Evolutionary conservation across 805 yeast species (phyloP).

Genomic region (Yarrowia yakushimensis): DNA sequence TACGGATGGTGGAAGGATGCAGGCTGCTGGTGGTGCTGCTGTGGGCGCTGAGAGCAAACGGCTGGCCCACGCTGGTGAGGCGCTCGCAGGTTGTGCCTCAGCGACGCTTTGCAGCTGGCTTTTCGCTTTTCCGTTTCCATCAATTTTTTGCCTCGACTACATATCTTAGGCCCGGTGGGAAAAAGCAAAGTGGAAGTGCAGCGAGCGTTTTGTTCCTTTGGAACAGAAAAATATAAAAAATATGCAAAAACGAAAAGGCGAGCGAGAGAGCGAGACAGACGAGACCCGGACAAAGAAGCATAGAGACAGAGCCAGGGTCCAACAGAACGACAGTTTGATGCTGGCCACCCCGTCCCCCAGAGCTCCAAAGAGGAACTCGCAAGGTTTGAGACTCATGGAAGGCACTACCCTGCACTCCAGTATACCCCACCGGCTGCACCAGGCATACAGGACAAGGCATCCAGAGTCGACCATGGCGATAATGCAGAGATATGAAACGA

Average conservation of each 20-base stretch:
- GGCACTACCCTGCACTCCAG: too few species aligned
- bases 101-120: background rate
- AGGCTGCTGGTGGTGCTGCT: background rate
- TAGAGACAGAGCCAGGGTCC: background rate
- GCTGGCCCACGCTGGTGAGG: background rate
- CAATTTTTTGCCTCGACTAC: background rate
- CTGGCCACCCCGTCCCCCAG: too few species aligned
- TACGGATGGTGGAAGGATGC: background rate
- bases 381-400: too few species aligned
- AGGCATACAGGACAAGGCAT: background rate
- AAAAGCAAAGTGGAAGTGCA: background rate
- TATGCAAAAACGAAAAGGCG: background rate
- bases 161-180: background rate
- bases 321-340: background rate
- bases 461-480: background rate
- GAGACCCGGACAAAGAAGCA: background rate
- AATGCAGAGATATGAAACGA: slow-evolving; percentile 14
- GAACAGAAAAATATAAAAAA: background rate
- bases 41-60: background rate
- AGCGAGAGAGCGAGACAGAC: background rate
- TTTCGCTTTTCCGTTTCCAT: background rate
- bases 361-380: background rate
- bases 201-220: slow-evolving; percentile 19
- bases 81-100: background rate
- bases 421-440: background rate